These are phyloP conservation scores for Rhodotorula paludigena DNA, from an alignment of 768 basidiomycete genomes.

Conservation along the genomic window DNA sequence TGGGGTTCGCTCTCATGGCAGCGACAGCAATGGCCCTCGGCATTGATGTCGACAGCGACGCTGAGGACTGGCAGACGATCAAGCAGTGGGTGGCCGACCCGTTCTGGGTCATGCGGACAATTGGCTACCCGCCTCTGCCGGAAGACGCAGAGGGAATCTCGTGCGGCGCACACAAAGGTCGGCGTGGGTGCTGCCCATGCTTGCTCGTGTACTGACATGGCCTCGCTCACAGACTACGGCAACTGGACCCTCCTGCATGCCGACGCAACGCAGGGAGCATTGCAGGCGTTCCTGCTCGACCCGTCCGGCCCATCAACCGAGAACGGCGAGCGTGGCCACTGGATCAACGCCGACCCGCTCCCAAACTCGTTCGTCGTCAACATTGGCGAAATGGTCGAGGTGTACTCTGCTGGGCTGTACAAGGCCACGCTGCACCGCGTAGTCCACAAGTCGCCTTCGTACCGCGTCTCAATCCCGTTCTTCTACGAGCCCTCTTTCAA, in stretches of 20 bases:
- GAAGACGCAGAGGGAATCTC: conserved; percentile 73
- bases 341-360: conserved; percentile 81
- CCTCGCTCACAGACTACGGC: conserved; percentile 66
- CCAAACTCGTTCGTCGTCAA: conserved; percentile 82
- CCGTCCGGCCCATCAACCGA: neutral
- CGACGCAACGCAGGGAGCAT: conserved; percentile 69
- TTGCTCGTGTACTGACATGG: too few relatives aligned
- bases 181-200: too few relatives aligned
- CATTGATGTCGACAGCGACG: conserved; percentile 60
- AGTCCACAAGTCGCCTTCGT: conserved; percentile 68
- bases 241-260: conserved; percentile 79
- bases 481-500: conserved; percentile 90
- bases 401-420: conserved; percentile 84
- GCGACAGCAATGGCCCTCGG: conserved; percentile 84
- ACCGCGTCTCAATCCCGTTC: conserved; percentile 81
- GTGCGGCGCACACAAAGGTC: conserved; percentile 82
- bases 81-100: conserved; percentile 69
- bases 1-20: conserved; percentile 78
- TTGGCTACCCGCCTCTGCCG: conserved; percentile 85
- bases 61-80: conserved; percentile 49
- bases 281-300: conserved; percentile 63
- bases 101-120: conserved; percentile 62
- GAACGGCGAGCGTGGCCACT: conserved; percentile 46
- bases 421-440: conserved; percentile 85
- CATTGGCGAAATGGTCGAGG: conserved; percentile 81